Evolutionary conservation across 352 stramenopile species (phyloP).

Genomic region (Phytophthora pisi): DNA sequence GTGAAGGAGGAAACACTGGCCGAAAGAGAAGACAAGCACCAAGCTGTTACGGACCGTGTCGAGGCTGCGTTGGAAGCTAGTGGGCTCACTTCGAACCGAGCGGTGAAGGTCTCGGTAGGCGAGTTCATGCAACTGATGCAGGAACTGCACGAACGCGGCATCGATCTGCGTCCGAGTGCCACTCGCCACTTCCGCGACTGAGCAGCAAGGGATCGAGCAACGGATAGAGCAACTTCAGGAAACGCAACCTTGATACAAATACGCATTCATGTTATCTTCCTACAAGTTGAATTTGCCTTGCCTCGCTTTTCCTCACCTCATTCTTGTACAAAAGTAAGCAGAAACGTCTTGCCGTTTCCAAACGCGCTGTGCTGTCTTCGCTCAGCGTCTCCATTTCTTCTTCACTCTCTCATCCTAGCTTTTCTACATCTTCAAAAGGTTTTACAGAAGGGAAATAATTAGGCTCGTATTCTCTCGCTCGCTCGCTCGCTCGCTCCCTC

Average conservation of each 20-base stretch:
- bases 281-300: conserved; percentile 2
- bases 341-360: conserved; percentile 8
- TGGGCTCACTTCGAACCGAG: conserved; percentile 53
- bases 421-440: conserved; percentile 47
- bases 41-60: conserved; percentile 46
- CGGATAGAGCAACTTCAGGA: not conserved
- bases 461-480: conserved; percentile 31
- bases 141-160: conserved; percentile 43
- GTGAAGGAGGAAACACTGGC: conserved; percentile 26
- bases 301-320: not conserved
- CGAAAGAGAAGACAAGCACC: conserved; percentile 36
- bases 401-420: conserved; percentile 32
- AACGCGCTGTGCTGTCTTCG: conserved; percentile 12
- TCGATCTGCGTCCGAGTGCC: conserved; percentile 57
- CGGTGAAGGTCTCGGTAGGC: conserved; percentile 65
- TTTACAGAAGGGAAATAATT: conserved; percentile 48
- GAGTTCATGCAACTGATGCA: conserved; percentile 72
- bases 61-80: conserved; percentile 54
- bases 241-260: conserved; percentile 9
- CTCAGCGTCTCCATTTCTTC: conserved; percentile 31
- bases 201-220: conserved; percentile 6
- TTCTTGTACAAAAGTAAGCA: conserved; percentile 15
- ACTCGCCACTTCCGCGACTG: conserved; percentile 76
- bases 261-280: conserved; percentile 17
- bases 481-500: conserved; percentile 5